Conservation (phyloP, 2,329 filamentous ascomycete species). For the Botryotinia globosa region DNA sequence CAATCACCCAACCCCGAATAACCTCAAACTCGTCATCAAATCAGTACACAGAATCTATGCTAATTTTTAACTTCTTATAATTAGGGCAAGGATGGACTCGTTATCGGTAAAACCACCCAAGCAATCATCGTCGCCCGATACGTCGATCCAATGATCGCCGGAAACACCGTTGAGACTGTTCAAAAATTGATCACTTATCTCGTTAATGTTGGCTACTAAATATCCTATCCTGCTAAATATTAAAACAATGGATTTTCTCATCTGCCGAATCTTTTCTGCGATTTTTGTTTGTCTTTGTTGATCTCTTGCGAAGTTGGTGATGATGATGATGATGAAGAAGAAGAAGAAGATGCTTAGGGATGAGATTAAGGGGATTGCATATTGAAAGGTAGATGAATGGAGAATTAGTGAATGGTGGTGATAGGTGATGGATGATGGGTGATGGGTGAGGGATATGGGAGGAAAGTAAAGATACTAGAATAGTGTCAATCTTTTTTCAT, state of each 20-base stretch:
- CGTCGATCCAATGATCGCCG: constrained; percentile 67
- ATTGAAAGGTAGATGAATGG: not conserved
- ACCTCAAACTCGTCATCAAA: too few species aligned
- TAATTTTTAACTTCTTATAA: not conserved
- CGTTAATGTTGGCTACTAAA: constrained; percentile 65
- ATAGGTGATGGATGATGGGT: not conserved
- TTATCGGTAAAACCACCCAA: constrained; percentile 82
- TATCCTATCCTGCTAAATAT: constrained; percentile 27
- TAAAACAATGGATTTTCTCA: constrained; percentile 11
- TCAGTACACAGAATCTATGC: not conserved
- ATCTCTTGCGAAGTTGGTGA: not conserved
- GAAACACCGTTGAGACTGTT: constrained; percentile 74
- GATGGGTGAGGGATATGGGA: not conserved
- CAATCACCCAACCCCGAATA: too few species aligned
- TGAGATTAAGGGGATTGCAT: not conserved
- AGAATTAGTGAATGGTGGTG: not conserved
- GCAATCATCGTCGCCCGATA: constrained; percentile 89
- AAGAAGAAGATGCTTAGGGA: not conserved
- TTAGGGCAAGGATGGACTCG: constrained; percentile 75
- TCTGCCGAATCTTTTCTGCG: not conserved
- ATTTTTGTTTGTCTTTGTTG: not conserved
- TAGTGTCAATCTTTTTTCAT: constrained; percentile 11
- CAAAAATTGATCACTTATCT: constrained; percentile 87
- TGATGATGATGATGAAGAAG: constrained; percentile 1
- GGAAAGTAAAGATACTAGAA: constrained; percentile 10